Base-by-base conservation (phyloP, 768 basidiomycete genomes). In the Tulasnella sp. region DNA sequence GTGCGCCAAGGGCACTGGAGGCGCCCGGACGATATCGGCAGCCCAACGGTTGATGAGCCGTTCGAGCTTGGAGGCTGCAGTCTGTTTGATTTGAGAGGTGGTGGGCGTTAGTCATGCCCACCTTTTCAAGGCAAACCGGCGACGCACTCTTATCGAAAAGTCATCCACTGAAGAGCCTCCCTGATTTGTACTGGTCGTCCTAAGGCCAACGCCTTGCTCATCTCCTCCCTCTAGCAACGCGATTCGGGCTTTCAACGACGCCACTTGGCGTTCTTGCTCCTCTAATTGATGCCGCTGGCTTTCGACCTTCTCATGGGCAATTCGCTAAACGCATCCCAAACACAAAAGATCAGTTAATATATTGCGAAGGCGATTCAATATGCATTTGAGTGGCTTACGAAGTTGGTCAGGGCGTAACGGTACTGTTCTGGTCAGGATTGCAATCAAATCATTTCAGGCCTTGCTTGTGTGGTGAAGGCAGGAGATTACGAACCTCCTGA, bases 231-330 rank as follows among this genome's bases (percentile, higher is more conserved):
- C 88, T 49, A 91, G 75, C 5, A 82, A 69, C 7, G 80, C 76
- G 64, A 92, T 88, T 38, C 87, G 80, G 1, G 76, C 76, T 45
- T 84, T 76, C 25, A 91, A 76, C 42, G 76, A 73, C 1, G 87
- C 90, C 46, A 91, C 83, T 68, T 90, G 87, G 63, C 80, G 75
- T 63, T 92, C 89, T 68, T 90, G 88, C 68, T 87, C 84, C 66
- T 88, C 84, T 21, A 91, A 78, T 66, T 91, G 87, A 11, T 66
- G 67, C 10, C 88, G 75, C 68, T 91, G 88, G 64, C 84, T 80
- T 69, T 91, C 88, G 64, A 91, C 88, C 70, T 86, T 89, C 70
- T 90, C 84, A 74, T 91, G 88, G 27, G 88, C 88, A 68, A 90
- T 85, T 55, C 86, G 80, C 87, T 87, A 67, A 31, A 50, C 49